Evolutionary conservation across 768 basidiomycete genomes (phyloP).

Genomic region (Aureoboletus auriporus): DNA sequence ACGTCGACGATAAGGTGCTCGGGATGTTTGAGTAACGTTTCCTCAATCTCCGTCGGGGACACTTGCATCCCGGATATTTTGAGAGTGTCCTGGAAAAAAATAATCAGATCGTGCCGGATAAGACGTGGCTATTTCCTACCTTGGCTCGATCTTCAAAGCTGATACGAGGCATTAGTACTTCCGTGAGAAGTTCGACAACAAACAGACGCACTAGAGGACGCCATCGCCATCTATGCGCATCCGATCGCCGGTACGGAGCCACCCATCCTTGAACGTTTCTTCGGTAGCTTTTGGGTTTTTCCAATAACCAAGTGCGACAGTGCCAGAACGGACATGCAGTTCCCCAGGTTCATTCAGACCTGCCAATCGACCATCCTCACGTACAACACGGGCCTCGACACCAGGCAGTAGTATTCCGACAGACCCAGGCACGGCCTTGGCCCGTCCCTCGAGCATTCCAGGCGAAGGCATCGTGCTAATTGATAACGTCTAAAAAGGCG

Average conservation of each 20-base stretch:
- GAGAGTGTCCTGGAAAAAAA: constrained; percentile 55
- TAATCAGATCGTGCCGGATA: neutral
- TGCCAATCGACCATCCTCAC: constrained; percentile 55
- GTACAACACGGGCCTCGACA: constrained; percentile 57
- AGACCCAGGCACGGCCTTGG: constrained; percentile 38
- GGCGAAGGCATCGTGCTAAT: constrained; percentile 41
- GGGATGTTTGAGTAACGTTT: constrained; percentile 58
- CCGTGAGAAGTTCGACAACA: neutral
- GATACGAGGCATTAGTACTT: neutral
- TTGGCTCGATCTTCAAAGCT: constrained; percentile 79
- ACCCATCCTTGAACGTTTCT: constrained; percentile 65
- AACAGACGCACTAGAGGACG: constrained; percentile 55
- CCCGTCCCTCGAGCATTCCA: constrained; percentile 43
- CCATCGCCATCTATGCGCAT: constrained; percentile 59
- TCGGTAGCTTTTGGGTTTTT: constrained; percentile 62
- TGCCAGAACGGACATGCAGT: constrained; percentile 52
- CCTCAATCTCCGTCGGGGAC: constrained; percentile 76
- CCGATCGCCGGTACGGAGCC: constrained; percentile 73
- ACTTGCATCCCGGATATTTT: constrained; percentile 81
- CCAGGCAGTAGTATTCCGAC: constrained; percentile 61
- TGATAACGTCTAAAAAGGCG: constrained; percentile 47
- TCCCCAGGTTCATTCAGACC: constrained; percentile 60
- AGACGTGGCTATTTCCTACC: constrained; percentile 32
- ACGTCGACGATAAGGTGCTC: constrained; percentile 59
- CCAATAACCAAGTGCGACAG: constrained; percentile 67